Base-by-base conservation (phyloP, 106 monocot genomes). In the Triglochin maritima region DNA sequence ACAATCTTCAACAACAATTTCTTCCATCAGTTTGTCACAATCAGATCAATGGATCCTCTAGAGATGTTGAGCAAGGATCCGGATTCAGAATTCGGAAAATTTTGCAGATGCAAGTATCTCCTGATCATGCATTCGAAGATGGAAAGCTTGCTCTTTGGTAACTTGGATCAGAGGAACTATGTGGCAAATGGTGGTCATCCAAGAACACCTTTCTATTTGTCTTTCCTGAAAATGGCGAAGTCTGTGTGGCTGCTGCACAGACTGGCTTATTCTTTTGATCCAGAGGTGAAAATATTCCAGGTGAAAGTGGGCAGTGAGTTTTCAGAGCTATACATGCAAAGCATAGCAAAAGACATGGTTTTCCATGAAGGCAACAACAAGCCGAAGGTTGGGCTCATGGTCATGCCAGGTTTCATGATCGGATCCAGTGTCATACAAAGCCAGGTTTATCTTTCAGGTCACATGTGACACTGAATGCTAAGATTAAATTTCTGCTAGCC, bases 321-420 rank as follows among this genome's bases (percentile, higher is more conserved):
- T 70, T 84, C 80, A 0, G 89, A 87, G 67, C 70, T 83, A 47
- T 79, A 83, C 50, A 94, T 89, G 94, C 84, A 87, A 53, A 87
- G 84, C 64, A 80, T 92, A 7, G 81, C 81, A 45, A 83, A 81
- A 46, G 61, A 78, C 29, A 63, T 83, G 47, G 50, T 77, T 57
- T 59, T 75, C 9, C 73, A 13, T 0, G 77, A 77, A 43, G 67
- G 64, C 50, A 80, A 76, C 29, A 62, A 74, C 72, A 82, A 64
- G 49, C 79, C 79, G 4, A 79, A 77, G 62, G 89, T 87, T 59
- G 89, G 82, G 48, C 78, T 93, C 60, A 87, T 85, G 83, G 79
- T 87, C 29, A 87, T 87, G 92, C 87, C 92, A 7, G 92, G 92
- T 17, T 92, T 92, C 72, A 79, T 81, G 78, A 72, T 92, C 47